Evolutionary conservation across 2,329 filamentous ascomycete genomes (phyloP).

Genomic region (Laburnicola sp.): DNA sequence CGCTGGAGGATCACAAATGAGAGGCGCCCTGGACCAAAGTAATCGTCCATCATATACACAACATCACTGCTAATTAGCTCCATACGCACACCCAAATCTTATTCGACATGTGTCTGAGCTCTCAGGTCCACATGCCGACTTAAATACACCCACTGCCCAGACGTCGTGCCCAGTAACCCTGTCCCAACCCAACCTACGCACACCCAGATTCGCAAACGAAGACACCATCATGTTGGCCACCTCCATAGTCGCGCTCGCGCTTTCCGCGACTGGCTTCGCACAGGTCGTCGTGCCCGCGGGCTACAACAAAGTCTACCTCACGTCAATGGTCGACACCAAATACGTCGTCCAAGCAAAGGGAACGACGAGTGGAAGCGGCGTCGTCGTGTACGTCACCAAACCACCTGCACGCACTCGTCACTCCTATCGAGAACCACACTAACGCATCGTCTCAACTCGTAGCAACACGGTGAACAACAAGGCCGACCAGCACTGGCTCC

Average conservation of each 20-base stretch:
- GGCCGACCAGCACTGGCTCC: constrained; percentile 34
- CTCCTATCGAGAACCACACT: neutral
- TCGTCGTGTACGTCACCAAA: constrained; percentile 36
- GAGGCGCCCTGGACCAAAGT: neutral
- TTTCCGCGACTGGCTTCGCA: constrained; percentile 26
- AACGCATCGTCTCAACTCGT: neutral
- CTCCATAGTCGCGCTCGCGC: constrained; percentile 21
- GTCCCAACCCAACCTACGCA: neutral
- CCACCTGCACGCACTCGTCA: neutral
- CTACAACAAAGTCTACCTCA: constrained; percentile 36
- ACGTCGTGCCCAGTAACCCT: neutral
- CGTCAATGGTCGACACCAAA: constrained; percentile 32
- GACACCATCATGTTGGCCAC: constrained; percentile 25
- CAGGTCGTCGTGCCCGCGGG: constrained; percentile 25
- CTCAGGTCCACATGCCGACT: constrained; percentile 7
- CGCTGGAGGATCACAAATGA: neutral
- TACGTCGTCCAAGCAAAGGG: constrained; percentile 35
- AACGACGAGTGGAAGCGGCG: constrained; percentile 20
- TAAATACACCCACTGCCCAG: constrained; percentile 12
- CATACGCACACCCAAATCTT: neutral
- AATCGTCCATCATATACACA: constrained; percentile 1
- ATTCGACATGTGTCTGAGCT: neutral
- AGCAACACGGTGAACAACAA: constrained; percentile 31
- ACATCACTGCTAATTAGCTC: constrained; percentile 14
- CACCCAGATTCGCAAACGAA: neutral